These are phyloP conservation scores for Atalantia buxifolia DNA, from an alignment of 345 rosid genomes.

Conservation along the genomic window DNA sequence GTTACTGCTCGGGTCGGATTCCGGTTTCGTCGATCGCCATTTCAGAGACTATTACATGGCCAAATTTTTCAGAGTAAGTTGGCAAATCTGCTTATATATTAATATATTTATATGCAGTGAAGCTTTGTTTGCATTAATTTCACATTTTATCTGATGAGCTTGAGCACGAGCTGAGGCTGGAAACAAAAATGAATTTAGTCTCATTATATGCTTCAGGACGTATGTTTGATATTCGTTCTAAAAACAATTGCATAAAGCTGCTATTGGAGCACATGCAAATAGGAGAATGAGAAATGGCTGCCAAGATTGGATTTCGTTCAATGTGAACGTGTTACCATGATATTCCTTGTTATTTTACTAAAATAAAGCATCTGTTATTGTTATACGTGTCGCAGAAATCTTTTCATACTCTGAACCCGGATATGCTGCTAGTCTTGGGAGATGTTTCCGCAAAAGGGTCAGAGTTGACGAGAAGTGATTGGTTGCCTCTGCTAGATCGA, in stretches of 20 bases:
- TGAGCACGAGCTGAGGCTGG: no score
- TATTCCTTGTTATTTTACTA: background rate
- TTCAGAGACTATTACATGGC: constrained; percentile 57
- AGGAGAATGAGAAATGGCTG: background rate
- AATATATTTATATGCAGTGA: no score
- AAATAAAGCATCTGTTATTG: background rate
- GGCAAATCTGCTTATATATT: background rate
- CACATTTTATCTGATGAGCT: background rate
- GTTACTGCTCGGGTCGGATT: constrained; percentile 41
- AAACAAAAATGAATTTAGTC: background rate
- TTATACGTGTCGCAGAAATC: constrained; percentile 45
- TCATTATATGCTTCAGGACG: background rate
- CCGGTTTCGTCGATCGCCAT: constrained; percentile 30
- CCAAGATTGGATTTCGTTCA: background rate
- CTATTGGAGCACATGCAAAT: background rate
- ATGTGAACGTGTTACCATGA: background rate
- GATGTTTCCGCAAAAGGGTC: constrained; percentile 55
- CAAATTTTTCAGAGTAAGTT: constrained; percentile 46
- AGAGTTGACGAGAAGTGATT: constrained; percentile 31
- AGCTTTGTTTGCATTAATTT: background rate
- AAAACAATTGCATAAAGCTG: background rate
- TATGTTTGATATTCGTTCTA: background rate
- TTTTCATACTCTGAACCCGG: constrained; percentile 48
- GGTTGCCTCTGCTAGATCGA: constrained; percentile 47
- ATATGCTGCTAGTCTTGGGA: constrained; percentile 61